Percentiles rank a stretch among this genome's conserved stretches.
phyloP scores from a whole-genome alignment of 495 filamentous ascomycete species.

The Hypoxylon rickii region DNA sequence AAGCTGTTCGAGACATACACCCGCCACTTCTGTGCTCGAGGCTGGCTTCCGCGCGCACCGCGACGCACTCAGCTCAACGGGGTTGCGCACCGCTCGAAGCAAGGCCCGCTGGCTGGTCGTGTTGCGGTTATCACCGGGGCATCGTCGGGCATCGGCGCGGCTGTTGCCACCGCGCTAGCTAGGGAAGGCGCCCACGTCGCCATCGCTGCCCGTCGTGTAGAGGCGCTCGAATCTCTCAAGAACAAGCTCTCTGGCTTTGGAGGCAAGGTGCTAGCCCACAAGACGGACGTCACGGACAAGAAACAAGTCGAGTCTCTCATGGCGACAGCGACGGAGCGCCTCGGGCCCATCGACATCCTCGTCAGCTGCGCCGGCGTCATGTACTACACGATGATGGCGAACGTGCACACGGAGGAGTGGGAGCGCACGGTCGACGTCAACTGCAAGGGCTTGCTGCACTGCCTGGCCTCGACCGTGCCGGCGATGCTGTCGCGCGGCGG shows the following conservation, averaged over 20 bases:
- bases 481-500: constrained; percentile 63
- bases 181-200: constrained; percentile 63
- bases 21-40: constrained; percentile 70
- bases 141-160: constrained; percentile 60
- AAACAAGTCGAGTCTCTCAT: constrained; percentile 61
- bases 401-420: constrained; percentile 66
- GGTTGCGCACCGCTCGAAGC: constrained; percentile 39
- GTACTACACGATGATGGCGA: constrained; percentile 78
- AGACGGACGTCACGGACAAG: constrained; percentile 65
- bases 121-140: constrained; percentile 61
- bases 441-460: constrained; percentile 72
- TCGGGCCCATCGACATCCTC: constrained; percentile 68
- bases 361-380: constrained; percentile 73
- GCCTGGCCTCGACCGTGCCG: constrained; percentile 61
- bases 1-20: constrained; percentile 66
- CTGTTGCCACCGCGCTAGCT: constrained; percentile 49
- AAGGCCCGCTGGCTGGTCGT: constrained; percentile 57
- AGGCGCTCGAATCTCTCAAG: constrained; percentile 63
- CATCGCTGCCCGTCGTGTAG: constrained; percentile 64
- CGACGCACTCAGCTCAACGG: constrained; percentile 45
- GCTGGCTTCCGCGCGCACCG: constrained; percentile 64
- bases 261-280: constrained; percentile 60
- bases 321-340: constrained; percentile 52
- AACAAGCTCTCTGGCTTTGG: constrained; percentile 51
- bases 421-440: constrained; percentile 73